Evolutionary conservation across 2,329 filamentous ascomycete species (phyloP), one percentile per base, ranked within the genome.

Genomic region (Huntiella moniliformis): DNA sequence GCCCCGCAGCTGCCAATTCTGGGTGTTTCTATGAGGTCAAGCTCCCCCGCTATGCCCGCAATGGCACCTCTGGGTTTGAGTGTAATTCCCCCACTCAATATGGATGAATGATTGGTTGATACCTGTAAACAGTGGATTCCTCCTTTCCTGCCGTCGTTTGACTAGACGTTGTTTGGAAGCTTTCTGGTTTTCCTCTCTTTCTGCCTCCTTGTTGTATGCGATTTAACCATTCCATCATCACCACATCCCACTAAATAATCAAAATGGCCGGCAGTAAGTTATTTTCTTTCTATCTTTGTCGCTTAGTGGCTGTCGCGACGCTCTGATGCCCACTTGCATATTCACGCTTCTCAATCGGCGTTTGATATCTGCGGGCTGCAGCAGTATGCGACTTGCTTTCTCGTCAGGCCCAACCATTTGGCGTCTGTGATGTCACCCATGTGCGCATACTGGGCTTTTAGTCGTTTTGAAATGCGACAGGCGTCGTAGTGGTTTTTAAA

Each of bases 261-360:
- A 61, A 55, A 49, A 62, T 61, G 60, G 56, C 58, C 48, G 45
- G 37, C 36, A 56, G 58, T 60, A 55, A 56, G 58, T 52, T 41
- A 31, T 36, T 28, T 18, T 17, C 36, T 28, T 44, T 38, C 38
- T n/a, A 44, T 40, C 33, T 28, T 28, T 28, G 22, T 8, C 22
- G 22, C 22, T 28, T 28, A 10, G 22, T 28, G 6, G 22, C 7
- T 28, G 6, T 28, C 7, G 22, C 22, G 22, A 10, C 22, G 22
- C 22, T 28, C 22, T 28, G 22, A 42, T 42, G 18, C 22, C 22
- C 40, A 33, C 40, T 7, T 39, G 15, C 15, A 16, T 38, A 32
- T 35, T 13, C 13, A 35, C n/a, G 12, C 35, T 38, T 38, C 35
- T 38, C 35, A 17, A 28, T 28, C 22, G 6, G 22, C 22, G 22